Conservation (phyloP, 208 protist genomes). For the Porcisia hertigi region DNA sequence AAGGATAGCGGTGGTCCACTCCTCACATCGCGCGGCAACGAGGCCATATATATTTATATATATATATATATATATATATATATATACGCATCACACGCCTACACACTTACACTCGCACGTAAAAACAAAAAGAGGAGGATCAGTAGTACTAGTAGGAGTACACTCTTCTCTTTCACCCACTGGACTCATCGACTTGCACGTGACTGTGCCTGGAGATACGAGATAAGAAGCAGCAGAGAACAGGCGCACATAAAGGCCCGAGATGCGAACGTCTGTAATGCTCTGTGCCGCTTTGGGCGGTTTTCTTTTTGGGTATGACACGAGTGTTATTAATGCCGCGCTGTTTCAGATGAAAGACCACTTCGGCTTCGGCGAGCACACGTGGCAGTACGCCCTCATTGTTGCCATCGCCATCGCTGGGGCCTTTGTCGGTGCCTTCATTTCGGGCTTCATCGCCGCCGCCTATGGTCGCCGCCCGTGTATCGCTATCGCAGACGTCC, state of each 20-base stretch:
- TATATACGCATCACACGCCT: no score
- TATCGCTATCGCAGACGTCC: constrained; percentile 70
- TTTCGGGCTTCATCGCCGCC: constrained; percentile 68
- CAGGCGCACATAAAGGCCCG: neutral
- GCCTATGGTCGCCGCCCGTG: constrained; percentile 72
- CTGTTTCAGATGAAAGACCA: constrained; percentile 93
- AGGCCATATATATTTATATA: neutral
- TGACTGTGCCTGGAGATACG: no score
- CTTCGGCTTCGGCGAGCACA: constrained; percentile 81
- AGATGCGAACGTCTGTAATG: constrained; percentile 61
- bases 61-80: constrained; percentile 3
- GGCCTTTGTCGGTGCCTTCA: constrained; percentile 84
- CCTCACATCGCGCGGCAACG: neutral
- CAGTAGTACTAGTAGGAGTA: no score
- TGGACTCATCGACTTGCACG: no score
- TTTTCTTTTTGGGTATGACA: constrained; percentile 94
- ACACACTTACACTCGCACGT: neutral
- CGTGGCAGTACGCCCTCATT: constrained; percentile 80
- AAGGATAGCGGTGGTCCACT: neutral
- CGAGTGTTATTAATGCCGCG: constrained; percentile 89
- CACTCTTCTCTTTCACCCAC: no score
- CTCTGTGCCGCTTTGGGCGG: constrained; percentile 89
- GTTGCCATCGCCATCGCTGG: constrained; percentile 86
- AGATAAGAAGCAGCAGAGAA: neutral
- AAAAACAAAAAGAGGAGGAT: neutral